Evolutionary conservation across 2,329 filamentous ascomycete genomes (phyloP).

Genomic region (Nemania abortiva): DNA sequence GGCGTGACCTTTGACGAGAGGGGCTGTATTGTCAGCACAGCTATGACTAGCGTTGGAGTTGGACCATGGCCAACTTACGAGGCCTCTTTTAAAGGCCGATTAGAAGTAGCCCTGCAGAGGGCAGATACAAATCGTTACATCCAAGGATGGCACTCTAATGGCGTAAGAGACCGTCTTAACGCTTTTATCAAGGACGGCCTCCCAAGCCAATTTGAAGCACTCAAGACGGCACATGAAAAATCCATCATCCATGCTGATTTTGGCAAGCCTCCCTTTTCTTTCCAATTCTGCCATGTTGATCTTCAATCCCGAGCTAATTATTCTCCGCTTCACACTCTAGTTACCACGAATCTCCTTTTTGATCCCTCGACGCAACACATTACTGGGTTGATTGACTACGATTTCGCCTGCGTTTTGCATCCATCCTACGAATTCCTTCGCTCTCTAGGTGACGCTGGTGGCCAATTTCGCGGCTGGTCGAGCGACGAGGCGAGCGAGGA

Average conservation of each 20-base stretch:
- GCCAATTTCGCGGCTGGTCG: conserved; percentile 30
- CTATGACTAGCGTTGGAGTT: conserved; percentile 50
- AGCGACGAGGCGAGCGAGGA: conserved; percentile 21
- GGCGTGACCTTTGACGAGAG: conserved; percentile 51
- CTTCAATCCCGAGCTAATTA: conserved; percentile 13
- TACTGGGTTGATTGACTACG: conserved; percentile 31
- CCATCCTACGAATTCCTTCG: conserved; percentile 35
- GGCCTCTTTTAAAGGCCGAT: conserved; percentile 45
- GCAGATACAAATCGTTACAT: conserved; percentile 48
- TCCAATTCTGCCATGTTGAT: not conserved
- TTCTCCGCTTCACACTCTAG: conserved; percentile 10
- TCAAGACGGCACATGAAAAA: conserved; percentile 41
- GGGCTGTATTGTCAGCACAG: conserved; percentile 50
- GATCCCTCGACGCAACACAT: conserved; percentile 25
- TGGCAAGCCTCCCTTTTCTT: conserved; percentile 42
- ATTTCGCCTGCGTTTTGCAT: conserved; percentile 32
- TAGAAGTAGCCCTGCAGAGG: conserved; percentile 45
- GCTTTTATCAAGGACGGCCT: conserved; percentile 46
- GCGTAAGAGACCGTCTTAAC: conserved; percentile 49
- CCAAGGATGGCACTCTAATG: conserved; percentile 50
- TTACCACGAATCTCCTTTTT: conserved; percentile 27
- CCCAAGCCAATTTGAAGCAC: conserved; percentile 42
- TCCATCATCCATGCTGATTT: conserved; percentile 50
- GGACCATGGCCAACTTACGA: conserved; percentile 51
- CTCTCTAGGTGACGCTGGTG: conserved; percentile 28